Evolutionary conservation across 306 rosid genomes (phyloP).

Genomic region (Sesbania bispinosa): DNA sequence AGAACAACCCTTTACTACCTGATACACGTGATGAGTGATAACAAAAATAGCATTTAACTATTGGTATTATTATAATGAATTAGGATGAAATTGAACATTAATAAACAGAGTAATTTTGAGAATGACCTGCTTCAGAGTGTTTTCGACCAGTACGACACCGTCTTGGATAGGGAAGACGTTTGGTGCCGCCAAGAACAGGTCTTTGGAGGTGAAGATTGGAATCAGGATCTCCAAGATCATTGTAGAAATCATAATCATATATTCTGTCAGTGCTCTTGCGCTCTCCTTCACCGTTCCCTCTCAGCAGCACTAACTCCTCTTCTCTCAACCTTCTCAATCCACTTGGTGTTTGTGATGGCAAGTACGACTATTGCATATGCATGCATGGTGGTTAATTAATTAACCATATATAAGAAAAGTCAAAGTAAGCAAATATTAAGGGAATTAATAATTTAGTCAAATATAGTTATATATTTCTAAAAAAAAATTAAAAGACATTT

Average conservation of each 20-base stretch:
- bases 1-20: too few species aligned
- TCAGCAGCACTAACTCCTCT: constrained; percentile 37
- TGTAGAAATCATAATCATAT: constrained; percentile 70
- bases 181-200: constrained; percentile 58
- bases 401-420: not conserved
- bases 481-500: too few species aligned
- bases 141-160: constrained; percentile 40
- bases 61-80: too few species aligned
- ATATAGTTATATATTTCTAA: too few species aligned
- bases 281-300: constrained; percentile 66
- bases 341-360: constrained; percentile 66
- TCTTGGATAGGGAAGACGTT: constrained; percentile 58
- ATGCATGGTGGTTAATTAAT: not conserved
- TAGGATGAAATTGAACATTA: too few species aligned
- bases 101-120: too few species aligned
- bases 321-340: constrained; percentile 52
- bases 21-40: too few species aligned
- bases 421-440: not conserved
- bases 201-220: constrained; percentile 27
- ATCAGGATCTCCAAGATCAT: constrained; percentile 72
- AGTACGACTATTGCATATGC: constrained; percentile 38
- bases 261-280: constrained; percentile 47
- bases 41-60: too few species aligned
- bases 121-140: constrained; percentile 42
- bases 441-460: too few species aligned